Conservation (phyloP, 805 yeast species). For the Komagataella mondaviorum region DNA sequence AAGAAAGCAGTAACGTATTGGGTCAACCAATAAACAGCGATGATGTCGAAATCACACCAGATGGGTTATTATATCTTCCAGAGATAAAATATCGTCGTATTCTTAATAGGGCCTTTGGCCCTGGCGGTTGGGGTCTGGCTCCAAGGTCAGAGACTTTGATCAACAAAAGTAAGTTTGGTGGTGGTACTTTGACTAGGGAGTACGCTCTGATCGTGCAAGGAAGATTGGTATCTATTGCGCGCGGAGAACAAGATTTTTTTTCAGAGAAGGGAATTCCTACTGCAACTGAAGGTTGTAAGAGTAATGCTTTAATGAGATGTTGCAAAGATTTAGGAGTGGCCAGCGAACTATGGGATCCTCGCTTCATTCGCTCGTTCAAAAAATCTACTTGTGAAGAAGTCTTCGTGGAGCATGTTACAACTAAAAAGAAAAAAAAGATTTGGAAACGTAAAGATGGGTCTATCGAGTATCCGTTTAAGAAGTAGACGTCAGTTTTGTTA, state of each 20-base stretch:
- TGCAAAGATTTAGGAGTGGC: constrained; percentile 97
- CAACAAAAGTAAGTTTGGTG: constrained; percentile 37
- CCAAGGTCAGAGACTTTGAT: constrained; percentile 81
- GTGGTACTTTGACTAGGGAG: constrained; percentile 62
- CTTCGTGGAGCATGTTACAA: constrained; percentile 72
- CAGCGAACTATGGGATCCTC: constrained; percentile 95
- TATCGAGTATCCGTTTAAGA: constrained; percentile 78
- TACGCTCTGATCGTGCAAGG: constrained; percentile 84
- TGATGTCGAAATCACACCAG: constrained; percentile 92
- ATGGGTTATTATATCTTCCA: constrained; percentile 82
- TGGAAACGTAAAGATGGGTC: constrained; percentile 83
- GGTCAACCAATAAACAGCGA: constrained; percentile 45
- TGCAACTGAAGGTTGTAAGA: constrained; percentile 94
- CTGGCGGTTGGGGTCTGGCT: constrained; percentile 98
- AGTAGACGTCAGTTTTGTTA: constrained; percentile 4
- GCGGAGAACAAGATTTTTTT: constrained; percentile 94
- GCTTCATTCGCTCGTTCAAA: constrained; percentile 64
- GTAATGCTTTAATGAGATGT: constrained; percentile 94
- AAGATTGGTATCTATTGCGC: constrained; percentile 75
- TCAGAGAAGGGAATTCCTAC: constrained; percentile 81
- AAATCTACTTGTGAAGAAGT: constrained; percentile 59
- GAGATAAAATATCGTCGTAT: constrained; percentile 92
- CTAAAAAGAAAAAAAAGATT: constrained; percentile 76
- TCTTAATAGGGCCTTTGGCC: constrained; percentile 85
- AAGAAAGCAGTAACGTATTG: constrained; percentile 44